These are phyloP conservation scores for Endothia cerciana DNA, from an alignment of 2,329 filamentous ascomycete species.

Conservation along the genomic window DNA sequence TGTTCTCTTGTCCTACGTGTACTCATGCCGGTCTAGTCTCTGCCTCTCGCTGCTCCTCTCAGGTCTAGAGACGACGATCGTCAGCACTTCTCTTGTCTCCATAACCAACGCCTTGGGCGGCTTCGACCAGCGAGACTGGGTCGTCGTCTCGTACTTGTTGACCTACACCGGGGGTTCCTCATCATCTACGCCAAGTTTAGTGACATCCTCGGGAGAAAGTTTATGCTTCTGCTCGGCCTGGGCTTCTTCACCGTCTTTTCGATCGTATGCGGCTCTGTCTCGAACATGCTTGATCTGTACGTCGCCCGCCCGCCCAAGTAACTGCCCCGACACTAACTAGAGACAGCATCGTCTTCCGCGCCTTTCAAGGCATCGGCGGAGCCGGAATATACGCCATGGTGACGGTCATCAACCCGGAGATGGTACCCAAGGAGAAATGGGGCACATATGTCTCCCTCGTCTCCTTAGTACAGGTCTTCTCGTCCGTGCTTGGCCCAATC, in stretches of 20 bases:
- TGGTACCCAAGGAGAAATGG: constrained; percentile 42
- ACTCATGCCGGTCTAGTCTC: constrained; percentile 2
- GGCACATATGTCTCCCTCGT: constrained; percentile 39
- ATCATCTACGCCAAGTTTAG: constrained; percentile 49
- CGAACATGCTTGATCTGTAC: constrained; percentile 40
- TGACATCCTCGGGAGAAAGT: constrained; percentile 49
- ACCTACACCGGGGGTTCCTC: constrained; percentile 51
- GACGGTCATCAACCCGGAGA: constrained; percentile 40
- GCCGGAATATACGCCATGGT: constrained; percentile 52
- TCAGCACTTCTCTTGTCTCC: constrained; percentile 53
- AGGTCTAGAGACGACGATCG: constrained; percentile 53
- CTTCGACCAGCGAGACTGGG: constrained; percentile 46
- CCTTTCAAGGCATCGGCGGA: constrained; percentile 50
- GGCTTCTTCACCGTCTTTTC: constrained; percentile 45
- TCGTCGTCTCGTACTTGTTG: constrained; percentile 53
- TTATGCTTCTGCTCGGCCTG: constrained; percentile 40
- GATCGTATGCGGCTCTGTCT: constrained; percentile 41
- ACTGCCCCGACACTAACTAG: neutral
- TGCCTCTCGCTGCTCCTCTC: constrained; percentile 45
- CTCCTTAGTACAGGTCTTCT: constrained; percentile 46
- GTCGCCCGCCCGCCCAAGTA: neutral
- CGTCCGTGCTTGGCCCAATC: constrained; percentile 47
- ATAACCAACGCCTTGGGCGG: constrained; percentile 45
- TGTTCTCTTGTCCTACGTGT: constrained; percentile 15
- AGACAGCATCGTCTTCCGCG: constrained; percentile 40